Conservation (phyloP, 2,329 filamentous ascomycete genomes). For the Fusarium staphyleae region DNA sequence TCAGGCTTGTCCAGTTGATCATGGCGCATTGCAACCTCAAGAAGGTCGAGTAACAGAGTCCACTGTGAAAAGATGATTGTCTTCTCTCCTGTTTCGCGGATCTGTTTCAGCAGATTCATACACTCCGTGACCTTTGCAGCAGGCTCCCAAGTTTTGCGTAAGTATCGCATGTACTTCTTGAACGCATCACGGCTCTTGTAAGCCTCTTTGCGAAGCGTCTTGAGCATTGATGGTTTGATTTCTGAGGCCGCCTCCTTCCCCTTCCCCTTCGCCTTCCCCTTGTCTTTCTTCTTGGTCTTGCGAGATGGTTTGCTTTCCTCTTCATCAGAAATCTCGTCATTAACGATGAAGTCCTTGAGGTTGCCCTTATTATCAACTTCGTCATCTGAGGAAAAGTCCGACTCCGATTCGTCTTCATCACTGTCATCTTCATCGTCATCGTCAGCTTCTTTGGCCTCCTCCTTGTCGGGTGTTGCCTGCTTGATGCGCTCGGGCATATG, state of each 20-base stretch:
- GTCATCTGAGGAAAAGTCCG: constrained; percentile 44
- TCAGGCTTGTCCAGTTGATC: constrained; percentile 66
- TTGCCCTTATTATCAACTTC: constrained; percentile 49
- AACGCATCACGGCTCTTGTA: constrained; percentile 69
- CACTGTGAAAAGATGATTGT: constrained; percentile 81
- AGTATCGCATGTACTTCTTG: constrained; percentile 71
- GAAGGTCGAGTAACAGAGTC: constrained; percentile 75
- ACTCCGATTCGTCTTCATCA: constrained; percentile 39
- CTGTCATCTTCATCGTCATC: constrained; percentile 35
- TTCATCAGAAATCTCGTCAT: constrained; percentile 44
- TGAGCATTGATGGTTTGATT: constrained; percentile 64
- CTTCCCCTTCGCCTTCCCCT: constrained; percentile 42
- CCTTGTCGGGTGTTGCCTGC: constrained; percentile 47
- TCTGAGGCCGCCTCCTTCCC: constrained; percentile 53
- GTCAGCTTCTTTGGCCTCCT: constrained; percentile 45
- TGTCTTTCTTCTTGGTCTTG: constrained; percentile 29
- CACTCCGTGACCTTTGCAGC: constrained; percentile 86
- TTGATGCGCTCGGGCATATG: constrained; percentile 66
- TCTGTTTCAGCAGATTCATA: constrained; percentile 74
- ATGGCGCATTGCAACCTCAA: constrained; percentile 76
- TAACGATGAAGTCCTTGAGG: constrained; percentile 63
- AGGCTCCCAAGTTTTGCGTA: constrained; percentile 73
- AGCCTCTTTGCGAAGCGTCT: constrained; percentile 70
- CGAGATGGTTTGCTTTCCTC: constrained; percentile 25
- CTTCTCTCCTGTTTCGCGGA: constrained; percentile 68